These are phyloP conservation scores for Coemansia sp. DNA, from an alignment of 371 early-diverging fungal genomes.

Conservation along the genomic window DNA sequence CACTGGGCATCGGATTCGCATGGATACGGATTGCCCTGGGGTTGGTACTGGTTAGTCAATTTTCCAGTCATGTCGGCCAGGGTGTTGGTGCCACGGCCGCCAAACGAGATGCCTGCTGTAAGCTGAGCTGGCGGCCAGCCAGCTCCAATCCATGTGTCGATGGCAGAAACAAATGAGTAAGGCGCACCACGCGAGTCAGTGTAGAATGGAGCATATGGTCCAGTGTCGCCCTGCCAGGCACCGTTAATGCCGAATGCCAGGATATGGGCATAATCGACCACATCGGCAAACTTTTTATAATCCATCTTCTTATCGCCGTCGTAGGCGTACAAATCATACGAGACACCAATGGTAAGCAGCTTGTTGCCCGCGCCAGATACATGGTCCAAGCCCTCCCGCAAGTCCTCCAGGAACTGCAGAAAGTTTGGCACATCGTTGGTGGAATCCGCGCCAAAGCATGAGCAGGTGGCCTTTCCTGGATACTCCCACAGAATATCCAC, in stretches of 20 bases:
- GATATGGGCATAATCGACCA: slow-evolving; percentile 66
- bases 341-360: slow-evolving; percentile 68
- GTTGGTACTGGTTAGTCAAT: neutral
- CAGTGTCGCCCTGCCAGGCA: slow-evolving; percentile 61
- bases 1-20: neutral
- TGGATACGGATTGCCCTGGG: neutral
- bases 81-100: neutral
- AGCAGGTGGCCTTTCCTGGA: neutral
- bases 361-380: slow-evolving; percentile 49
- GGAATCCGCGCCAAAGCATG: neutral
- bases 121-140: neutral
- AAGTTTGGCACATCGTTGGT: neutral
- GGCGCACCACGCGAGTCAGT: slow-evolving; percentile 53
- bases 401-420: neutral
- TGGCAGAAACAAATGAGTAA: slow-evolving; percentile 26
- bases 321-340: slow-evolving; percentile 60
- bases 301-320: slow-evolving; percentile 54
- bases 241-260: slow-evolving; percentile 67
- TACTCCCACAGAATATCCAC: slow-evolving; percentile 3
- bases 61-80: neutral
- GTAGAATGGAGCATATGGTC: slow-evolving; percentile 65
- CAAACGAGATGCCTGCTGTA: neutral
- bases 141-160: slow-evolving; percentile 23
- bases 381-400: neutral
- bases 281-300: slow-evolving; percentile 60